Evolutionary conservation across 805 yeast species (phyloP), one percentile per base, ranked within the genome.

Genomic region (Sungouiozyma ichnusensis): DNA sequence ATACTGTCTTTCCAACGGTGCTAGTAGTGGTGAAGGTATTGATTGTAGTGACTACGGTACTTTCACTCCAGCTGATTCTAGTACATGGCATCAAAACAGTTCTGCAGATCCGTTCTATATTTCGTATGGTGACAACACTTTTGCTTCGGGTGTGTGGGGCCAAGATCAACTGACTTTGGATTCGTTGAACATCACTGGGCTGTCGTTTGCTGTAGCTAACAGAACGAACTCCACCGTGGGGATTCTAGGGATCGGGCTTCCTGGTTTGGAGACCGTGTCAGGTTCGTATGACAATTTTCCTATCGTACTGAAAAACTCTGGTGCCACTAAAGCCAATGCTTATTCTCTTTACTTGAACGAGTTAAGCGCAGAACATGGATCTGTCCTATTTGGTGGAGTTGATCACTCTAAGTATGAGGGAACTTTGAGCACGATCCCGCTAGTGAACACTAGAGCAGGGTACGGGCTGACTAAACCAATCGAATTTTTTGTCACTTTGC

Each of bases 201-300:
- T 53, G 15, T 50, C 56, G 9, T 56, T 61, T 39, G 68, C 61
- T 4, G 52, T 61, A 20, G 55, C 58, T 8, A 60, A 63, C 13
- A 53, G 50, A 38, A 65, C 68, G 1, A 53, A 57, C 32, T 66
- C 68, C 2, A 48, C 58, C 1, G 64, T 64, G 49, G 69, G 68
- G 47, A 62, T 86, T 43, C 76, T 78, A 37, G 77, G 74, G 38
- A 59, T 69, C 6, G 65, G 72, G 3, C 68, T 81, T 27, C 63
- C 73, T 8, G 81, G 77, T 17, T 70, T 82, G 41, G 94, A 86
- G 60, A 67, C 73, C 2, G 80, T 87, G 2, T 63, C 63, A 46
- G 18, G 33, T 33, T 29, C 38, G 17, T 48, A 48, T 33, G 42
- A 38, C 13, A 51, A 51, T 39, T 49, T 53, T 43, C 58, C 58